Conservation (phyloP, 2,329 filamentous ascomycete genomes). For the Fusarium avenaceum region DNA sequence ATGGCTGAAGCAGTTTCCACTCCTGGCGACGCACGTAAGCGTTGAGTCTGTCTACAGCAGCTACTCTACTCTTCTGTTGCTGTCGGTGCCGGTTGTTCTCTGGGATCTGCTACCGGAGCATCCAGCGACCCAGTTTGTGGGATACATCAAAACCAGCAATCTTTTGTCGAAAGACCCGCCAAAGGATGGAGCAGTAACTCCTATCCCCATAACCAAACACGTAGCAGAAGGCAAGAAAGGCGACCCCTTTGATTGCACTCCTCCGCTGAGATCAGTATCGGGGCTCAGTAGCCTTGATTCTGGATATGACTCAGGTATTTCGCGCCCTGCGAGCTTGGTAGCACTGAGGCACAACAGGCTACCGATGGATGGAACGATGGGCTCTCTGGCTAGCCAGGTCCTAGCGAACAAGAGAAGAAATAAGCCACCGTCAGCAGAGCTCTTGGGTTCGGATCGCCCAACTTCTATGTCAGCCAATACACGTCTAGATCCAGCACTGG, state of each 20-base stretch:
- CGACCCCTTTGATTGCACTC: slow-evolving; percentile 35
- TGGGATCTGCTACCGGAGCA: slow-evolving; percentile 47
- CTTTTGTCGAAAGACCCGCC: slow-evolving; percentile 30
- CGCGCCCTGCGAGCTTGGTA: slow-evolving; percentile 41
- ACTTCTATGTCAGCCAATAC: slow-evolving; percentile 26
- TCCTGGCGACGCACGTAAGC: slow-evolving; percentile 45
- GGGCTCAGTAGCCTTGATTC: slow-evolving; percentile 47
- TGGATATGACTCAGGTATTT: slow-evolving; percentile 46
- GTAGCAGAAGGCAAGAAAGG: slow-evolving; percentile 28
- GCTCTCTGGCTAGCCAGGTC: slow-evolving; percentile 32
- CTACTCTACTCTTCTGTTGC: slow-evolving; percentile 45
- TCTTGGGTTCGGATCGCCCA: slow-evolving; percentile 34
- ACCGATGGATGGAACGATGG: slow-evolving; percentile 35
- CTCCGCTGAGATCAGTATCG: slow-evolving; percentile 42
- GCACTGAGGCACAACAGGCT: slow-evolving; percentile 35
- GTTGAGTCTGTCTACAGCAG: slow-evolving; percentile 46
- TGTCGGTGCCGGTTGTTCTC: slow-evolving; percentile 47
- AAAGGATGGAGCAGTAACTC: slow-evolving; percentile 29
- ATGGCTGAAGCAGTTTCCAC: slow-evolving; percentile 50
- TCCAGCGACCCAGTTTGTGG: slow-evolving; percentile 48
- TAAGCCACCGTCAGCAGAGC: slow-evolving; percentile 36
- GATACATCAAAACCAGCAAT: slow-evolving; percentile 47
- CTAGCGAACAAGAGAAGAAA: slow-evolving; percentile 38
- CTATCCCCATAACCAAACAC: slow-evolving; percentile 44
- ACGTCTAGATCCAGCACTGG: slow-evolving; percentile 9